Percentiles rank a stretch among this genome's conserved stretches.
These are phyloP conservation scores for Setaria italica DNA, from an alignment of 202 grass and related monocot genomes.

Conservation along the genomic window DNA sequence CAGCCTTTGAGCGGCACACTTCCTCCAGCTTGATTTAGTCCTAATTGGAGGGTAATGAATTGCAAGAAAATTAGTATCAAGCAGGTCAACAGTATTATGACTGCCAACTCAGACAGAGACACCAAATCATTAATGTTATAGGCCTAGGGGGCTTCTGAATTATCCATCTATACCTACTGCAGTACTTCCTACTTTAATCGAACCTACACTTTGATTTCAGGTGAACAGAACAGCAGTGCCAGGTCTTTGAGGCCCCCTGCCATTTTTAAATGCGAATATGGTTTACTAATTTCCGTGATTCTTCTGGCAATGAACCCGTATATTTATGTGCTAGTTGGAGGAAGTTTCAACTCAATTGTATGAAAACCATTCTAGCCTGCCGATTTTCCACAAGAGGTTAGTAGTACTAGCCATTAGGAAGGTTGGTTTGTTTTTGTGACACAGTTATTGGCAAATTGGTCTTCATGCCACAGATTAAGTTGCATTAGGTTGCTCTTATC, in stretches of 20 bases:
- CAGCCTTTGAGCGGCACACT: conserved; percentile 88
- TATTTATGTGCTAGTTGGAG: background rate
- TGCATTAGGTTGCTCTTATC: background rate
- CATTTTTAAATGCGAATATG: background rate
- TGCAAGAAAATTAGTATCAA: conserved; percentile 25
- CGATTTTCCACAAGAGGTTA: background rate
- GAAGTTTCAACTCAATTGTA: background rate
- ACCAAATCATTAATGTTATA: background rate
- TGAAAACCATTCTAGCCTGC: background rate
- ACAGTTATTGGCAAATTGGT: background rate
- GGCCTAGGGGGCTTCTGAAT: background rate
- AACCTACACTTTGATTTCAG: background rate
- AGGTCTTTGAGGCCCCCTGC: background rate
- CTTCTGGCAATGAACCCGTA: background rate
- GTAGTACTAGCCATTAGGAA: background rate
- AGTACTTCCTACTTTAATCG: background rate
- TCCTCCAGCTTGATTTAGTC: conserved; percentile 83
- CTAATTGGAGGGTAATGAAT: conserved; percentile 50
- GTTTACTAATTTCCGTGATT: background rate
- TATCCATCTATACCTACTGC: background rate
- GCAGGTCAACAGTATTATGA: background rate
- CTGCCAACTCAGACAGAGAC: background rate
- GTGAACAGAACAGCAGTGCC: background rate
- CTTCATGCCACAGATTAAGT: background rate
- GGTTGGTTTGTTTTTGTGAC: background rate